Evolutionary conservation across 345 rosid species (phyloP).

Genomic region (Gynandropsis gynandra): DNA sequence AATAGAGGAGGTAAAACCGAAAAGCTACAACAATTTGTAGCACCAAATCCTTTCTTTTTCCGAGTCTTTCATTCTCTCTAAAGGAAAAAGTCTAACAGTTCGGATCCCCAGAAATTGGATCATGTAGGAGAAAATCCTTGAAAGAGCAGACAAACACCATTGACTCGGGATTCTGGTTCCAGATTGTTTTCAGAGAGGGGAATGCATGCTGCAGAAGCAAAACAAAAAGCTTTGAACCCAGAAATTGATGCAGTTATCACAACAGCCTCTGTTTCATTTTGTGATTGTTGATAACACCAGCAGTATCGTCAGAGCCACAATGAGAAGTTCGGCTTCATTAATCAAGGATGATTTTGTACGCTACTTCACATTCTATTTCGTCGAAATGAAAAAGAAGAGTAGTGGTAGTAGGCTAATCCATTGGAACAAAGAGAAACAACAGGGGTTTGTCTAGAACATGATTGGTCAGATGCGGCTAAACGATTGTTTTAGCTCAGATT

Average conservation of each 20-base stretch:
- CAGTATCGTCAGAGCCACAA: conserved; percentile 53
- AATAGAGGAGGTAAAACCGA: no score
- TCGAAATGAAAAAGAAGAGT: conserved; percentile 58
- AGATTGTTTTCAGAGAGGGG: no score
- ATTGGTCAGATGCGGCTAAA: conserved; percentile 64
- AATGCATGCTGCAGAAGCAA: no score
- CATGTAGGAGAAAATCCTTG: no score
- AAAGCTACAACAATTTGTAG: no score
- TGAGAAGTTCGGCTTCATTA: conserved; percentile 32
- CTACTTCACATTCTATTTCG: conserved; percentile 53
- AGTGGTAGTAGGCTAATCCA: conserved; percentile 63
- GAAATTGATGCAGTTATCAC: conserved; percentile 13
- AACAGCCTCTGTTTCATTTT: conserved; percentile 59
- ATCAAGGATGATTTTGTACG: conserved; percentile 40
- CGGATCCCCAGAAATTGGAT: no score
- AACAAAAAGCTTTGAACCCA: no score
- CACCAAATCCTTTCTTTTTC: no score
- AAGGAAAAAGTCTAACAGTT: no score
- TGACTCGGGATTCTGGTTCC: conserved; percentile 34
- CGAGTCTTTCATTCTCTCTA: no score
- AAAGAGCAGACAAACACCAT: conserved; percentile 25
- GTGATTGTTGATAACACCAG: conserved; percentile 33
- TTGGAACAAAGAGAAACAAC: conserved; percentile 48
- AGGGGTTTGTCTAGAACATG: conserved; percentile 41
- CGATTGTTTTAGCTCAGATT: conserved; percentile 23